Evolutionary conservation across 306 rosid species (phyloP), one percentile per base, ranked within the genome.

Genomic region (peach (Prunus persica)): DNA sequence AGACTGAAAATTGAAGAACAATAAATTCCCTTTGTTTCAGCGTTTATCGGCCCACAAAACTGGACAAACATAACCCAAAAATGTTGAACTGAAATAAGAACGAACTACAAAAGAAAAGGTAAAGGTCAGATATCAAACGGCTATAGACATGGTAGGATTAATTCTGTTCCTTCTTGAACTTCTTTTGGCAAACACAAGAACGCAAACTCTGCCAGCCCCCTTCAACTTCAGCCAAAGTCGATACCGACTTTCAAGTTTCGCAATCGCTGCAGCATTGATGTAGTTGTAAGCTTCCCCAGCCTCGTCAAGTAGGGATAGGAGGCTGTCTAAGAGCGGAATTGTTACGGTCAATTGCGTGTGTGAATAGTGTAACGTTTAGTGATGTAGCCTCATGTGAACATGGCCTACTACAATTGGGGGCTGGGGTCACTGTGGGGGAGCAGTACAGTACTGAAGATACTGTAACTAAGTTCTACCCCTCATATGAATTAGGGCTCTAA

Each of bases 401-500:
- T 47, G 57, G 30, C 43, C 72, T 7, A 34, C 51, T 47, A 47
- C 71, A 67, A 67, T 5, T 66, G 73, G 4, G 58, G 58, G 22
- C 7, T 66, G 58, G 9, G 58, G 58, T 3, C 7, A 47, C 43
- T 7, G 6, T 7, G 6, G 58, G 73, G 8, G 19, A 3, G 6
- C 16, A 15, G 19, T 1, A 25, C 25, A 68, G 15, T 8, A 6
- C 41, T n/a, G 15, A 68, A 6, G 57, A 34, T 47, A 46, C 41
- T 47, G 41, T 11, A 7, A 38, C 43, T 7, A 45, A 71, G 64
- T 65, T 72, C 72, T 74, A 65, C 41, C 82, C 58, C 73, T 45
- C 25, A 22, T 56, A 63, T 71, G 43, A 79, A 74, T 77, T 69
- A 61, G 69, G 76, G 76, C 78, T 68, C 71, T 65, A 14, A 45